Evolutionary conservation across 2,329 filamentous ascomycete genomes (phyloP), one percentile per base, ranked within the genome.

Genomic region (Elsinoe necatrix): DNA sequence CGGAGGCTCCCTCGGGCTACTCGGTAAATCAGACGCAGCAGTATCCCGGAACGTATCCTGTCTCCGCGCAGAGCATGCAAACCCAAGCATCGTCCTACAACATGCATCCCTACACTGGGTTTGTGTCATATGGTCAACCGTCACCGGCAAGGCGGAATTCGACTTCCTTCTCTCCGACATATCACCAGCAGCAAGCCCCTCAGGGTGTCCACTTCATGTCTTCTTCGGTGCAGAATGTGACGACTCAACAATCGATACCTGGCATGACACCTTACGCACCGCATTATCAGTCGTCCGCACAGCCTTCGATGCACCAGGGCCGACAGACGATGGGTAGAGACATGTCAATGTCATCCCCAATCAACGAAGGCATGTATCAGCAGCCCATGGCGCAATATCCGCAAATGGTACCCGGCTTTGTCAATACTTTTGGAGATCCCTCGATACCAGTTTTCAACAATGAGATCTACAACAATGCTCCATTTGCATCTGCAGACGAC

Each of bases 391-490:
- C 48, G 34, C 45, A 39, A 39, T 29, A 25, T 25, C 31, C 29
- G 20, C 48, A 52, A 12, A 52, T 52, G 25, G n/a, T 9, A n/a
- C 31, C 4, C n/a, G 31, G 25, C n/a, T 37, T 52, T 39, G 14
- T 25, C n/a, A 39, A 52, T 20, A 45, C 20, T 9, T 23, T 52
- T 27, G 31, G 8, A 63, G 64, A 75, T 63, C 84, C 82, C 57
- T 83, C 87, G 3, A 87, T 95, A 63, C 89, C 92, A 0, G 85
- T 96, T 23, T 96, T 96, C 70, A 89, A 89, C 14, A 84, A 81
- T 23, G 89, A 95, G 64, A 85, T 82, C 16, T 84, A 89, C 59
- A 91, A 87, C 63, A 87, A 92, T 57, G 95, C 90, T 2, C 90
- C 92, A 0, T 92, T 92, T 67, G 85, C 86, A 6, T 88, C 95